Conservation (phyloP, 768 basidiomycete species). For the Cystofilobasidium macerans region DNA sequence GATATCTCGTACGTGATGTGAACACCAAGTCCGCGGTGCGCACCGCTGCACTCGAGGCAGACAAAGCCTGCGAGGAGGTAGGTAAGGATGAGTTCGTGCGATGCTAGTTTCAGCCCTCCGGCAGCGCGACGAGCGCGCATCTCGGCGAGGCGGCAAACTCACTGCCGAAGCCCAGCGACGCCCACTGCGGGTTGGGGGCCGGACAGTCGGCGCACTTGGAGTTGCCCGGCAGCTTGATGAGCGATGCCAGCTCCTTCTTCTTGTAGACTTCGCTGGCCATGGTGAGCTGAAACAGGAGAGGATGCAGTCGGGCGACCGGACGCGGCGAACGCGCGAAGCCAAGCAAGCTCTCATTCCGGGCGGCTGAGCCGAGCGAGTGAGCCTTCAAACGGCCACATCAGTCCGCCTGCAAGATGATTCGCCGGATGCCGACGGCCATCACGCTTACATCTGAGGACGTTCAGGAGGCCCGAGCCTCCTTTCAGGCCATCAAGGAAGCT, state of each 20-base stretch:
- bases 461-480: not conserved
- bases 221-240: conserved; percentile 5
- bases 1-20: conserved; percentile 56
- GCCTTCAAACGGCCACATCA: too few species aligned
- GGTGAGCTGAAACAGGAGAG: not conserved
- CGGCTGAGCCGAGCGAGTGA: not conserved
- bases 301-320: not conserved
- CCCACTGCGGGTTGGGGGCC: conserved; percentile 93
- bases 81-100: too few species aligned
- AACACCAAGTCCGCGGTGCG: conserved; percentile 82
- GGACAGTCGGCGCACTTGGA: conserved; percentile 14
- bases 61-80: conserved; percentile 45
- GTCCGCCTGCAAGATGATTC: not conserved
- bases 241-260: conserved; percentile 1
- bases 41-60: conserved; percentile 56
- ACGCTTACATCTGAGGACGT: not conserved
- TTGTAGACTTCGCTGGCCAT: conserved; percentile 9
- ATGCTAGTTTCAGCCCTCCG: too few species aligned
- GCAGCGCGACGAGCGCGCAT: too few species aligned
- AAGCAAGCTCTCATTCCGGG: too few species aligned
- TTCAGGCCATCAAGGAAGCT: not conserved
- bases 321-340: not conserved
- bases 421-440: conserved; percentile 1
- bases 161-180: conserved; percentile 48
- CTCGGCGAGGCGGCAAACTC: not conserved